Base-by-base conservation (phyloP, 345 rosid species). In the Rhizophora apiculata region DNA sequence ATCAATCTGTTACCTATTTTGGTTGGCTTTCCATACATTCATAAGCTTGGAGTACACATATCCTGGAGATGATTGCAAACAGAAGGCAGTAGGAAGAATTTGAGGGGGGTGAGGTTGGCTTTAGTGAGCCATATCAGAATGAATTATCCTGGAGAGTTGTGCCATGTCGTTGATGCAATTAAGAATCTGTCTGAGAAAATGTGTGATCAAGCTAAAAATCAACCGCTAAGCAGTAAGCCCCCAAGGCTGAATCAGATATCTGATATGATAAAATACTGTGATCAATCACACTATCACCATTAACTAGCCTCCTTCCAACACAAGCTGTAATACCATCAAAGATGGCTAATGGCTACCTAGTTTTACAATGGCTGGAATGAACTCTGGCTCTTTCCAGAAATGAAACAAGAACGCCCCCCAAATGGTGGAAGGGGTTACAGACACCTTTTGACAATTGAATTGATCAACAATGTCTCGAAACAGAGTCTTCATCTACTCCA, bases 51-150 rank as follows among this genome's bases (percentile, higher is more conserved):
- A 56, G 54, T 86, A 60, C 76, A 86, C 32, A 54, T 86, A 24
- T 24, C 24, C 62, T 87, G 49, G 92, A 87, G 84, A 84, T 86
- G 74, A 75, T 86, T 39, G 77, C 85, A 24, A 82, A 83, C 74
- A 71, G 69, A 61, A 79, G 87, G 64, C 75, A 68, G n/a, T 36
- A 58, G n/a, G 79, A 68, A 64, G 90, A 79, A 9, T 81, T 79
- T 21, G 83, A 75, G 67, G 77, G 31, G 2, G 77, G 80, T 3
- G 91, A 83, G n/a, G 72, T 69, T 18, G 77, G 77, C 27, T 83
- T 87, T 21, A 39, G 82, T 0, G 83, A 82, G 77, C 68, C 68
- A 74, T 27, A 71, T 88, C 68, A 85, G 85, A 76, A 80, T 52
- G 77, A 81, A 74, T 70, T 86, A 83, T 76, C 87, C 88, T 6